Evolutionary conservation across 78 protist genomes (phyloP), one percentile per base, ranked within the genome.

Genomic region (Chrysochromulina tobinii): DNA sequence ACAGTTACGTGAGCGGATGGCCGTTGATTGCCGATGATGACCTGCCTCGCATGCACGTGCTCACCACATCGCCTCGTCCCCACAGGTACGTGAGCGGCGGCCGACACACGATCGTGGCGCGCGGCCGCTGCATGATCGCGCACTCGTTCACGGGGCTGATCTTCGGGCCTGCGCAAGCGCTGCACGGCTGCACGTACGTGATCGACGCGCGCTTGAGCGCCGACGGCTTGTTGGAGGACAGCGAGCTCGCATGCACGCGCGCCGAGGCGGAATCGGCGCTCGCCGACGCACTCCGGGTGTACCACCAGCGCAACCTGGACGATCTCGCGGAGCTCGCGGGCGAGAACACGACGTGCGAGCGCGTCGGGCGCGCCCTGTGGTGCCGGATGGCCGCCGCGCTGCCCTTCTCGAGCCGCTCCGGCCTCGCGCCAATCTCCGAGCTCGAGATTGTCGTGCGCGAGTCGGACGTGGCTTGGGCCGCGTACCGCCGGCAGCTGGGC

Each of bases 221-320:
- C 48, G 48, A 1, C 17, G 48, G 17, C 73, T 9, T 15, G 25
- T 9, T 21, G 5, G 15, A 9, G 25, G 69, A 5, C 25, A 5
- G 8, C 69, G 69, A 21, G 25, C 7, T 5, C 69, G 27, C 69
- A 9, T 5, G 8, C 69, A 21, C 7, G 25, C 25, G 69, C 69
- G 27, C 25, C 69, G 69, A 15, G 25, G 27, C 23, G 69, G 69
- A 64, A 21, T 7, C 64, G 64, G 64, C 73, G 73, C 73, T 67
- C 38, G 23, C 23, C n/a, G 48, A 1, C 2, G 73, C 73, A 9
- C 7, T 67, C 38, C 11, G 73, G 53, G 79, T 5, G 79, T 69
- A 69, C 79, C 21, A 69, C 79, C 50, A 0, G 79, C 79, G 79
- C 79, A 69, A 69, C 79, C 79, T 69, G 20, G 79, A 67, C 73